Conservation (phyloP, 2,329 filamentous ascomycete genomes). For the Aureobasidium sp. region DNA sequence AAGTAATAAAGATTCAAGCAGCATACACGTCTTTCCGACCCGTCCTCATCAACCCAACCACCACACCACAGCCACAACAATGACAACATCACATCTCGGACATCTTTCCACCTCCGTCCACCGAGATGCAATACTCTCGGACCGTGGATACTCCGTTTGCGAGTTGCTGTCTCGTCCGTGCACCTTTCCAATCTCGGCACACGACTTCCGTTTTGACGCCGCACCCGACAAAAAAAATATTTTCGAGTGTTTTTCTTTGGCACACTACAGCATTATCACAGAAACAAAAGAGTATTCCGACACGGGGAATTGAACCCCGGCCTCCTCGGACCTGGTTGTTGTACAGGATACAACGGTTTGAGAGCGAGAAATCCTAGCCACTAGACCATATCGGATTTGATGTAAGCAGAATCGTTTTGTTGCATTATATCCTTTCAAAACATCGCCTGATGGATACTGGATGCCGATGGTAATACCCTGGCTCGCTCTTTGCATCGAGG, state of each 20-base stretch:
- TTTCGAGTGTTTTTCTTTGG: too few species aligned
- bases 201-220: background rate
- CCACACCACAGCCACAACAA: background rate
- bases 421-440: background rate
- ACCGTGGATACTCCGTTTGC: background rate
- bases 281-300: constrained; percentile 12
- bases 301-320: constrained; percentile 16
- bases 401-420: background rate
- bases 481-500: too few species aligned
- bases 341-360: background rate
- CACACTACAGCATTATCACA: background rate
- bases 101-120: background rate
- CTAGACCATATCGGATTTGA: constrained; percentile 15
- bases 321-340: constrained; percentile 7
- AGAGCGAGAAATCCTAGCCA: constrained; percentile 16
- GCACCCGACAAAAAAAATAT: background rate
- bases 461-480: too few species aligned
- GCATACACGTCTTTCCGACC: constrained; percentile 1
- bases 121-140: background rate
- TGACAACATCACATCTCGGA: background rate
- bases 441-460: too few species aligned
- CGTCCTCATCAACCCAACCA: background rate
- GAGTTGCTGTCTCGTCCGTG: background rate
- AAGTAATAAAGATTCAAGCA: background rate
- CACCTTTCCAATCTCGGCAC: background rate